Evolutionary conservation across 768 basidiomycete species (phyloP).

Genomic region (Paxillus involutus): DNA sequence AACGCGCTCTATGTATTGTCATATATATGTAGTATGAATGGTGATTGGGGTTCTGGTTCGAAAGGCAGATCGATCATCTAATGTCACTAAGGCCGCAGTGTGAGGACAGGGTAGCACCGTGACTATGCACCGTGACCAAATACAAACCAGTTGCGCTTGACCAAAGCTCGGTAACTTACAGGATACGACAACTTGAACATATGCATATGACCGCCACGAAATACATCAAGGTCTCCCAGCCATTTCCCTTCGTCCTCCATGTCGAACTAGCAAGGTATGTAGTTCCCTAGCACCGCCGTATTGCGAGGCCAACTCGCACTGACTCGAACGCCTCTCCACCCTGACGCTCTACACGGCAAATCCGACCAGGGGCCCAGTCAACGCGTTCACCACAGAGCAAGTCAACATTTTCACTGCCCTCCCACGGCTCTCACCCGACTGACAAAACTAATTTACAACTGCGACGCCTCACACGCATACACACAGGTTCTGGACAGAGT

Average conservation of each 20-base stretch:
- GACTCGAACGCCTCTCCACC: background rate
- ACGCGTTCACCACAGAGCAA: conserved; percentile 60
- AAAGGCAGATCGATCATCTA: too few relatives aligned
- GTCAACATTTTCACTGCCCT: background rate
- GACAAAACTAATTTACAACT: too few relatives aligned
- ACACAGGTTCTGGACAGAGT: conserved; percentile 70
- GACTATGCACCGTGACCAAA: too few relatives aligned
- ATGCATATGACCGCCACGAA: background rate
- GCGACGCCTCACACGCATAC: too few relatives aligned
- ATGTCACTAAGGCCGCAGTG: too few relatives aligned
- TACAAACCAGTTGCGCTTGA: too few relatives aligned
- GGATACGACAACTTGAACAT: too few relatives aligned
- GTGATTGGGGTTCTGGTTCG: too few relatives aligned
- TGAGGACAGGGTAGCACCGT: too few relatives aligned
- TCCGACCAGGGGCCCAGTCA: conserved; percentile 54
- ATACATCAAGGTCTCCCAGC: conserved; percentile 35
- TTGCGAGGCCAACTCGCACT: background rate
- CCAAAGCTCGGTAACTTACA: too few relatives aligned
- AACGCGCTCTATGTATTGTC: too few relatives aligned
- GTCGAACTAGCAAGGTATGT: conserved; percentile 39
- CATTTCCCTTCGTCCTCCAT: conserved; percentile 38
- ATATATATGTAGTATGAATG: too few relatives aligned
- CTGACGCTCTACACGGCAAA: background rate
- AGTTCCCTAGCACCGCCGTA: background rate
- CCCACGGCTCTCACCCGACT: background rate